Conservation (phyloP, 148 eudicot species). For the Rhododendron simsii region DNA sequence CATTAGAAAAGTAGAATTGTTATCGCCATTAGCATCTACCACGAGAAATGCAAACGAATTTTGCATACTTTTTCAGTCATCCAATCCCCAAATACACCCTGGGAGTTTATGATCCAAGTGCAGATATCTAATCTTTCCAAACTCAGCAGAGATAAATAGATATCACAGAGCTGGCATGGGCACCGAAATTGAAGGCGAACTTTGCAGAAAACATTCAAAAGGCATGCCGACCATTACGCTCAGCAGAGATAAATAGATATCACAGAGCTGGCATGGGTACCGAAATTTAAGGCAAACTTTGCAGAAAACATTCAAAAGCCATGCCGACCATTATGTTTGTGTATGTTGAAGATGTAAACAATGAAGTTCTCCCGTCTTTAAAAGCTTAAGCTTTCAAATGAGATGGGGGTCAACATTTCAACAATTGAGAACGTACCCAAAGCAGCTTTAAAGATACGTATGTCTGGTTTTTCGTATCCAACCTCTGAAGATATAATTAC, state of each 20-base stretch:
- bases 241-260: background rate
- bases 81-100: background rate
- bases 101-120: background rate
- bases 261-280: background rate
- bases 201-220: background rate
- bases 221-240: background rate
- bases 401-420: background rate
- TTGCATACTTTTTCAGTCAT: background rate
- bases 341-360: background rate
- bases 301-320: background rate
- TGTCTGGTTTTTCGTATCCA: constrained; percentile 90
- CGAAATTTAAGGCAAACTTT: background rate
- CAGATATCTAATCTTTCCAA: background rate
- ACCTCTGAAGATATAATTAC: constrained; percentile 88
- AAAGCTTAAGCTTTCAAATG: background rate
- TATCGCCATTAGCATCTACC: background rate
- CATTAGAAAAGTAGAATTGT: background rate
- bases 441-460: constrained; percentile 69
- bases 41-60: background rate
- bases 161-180: background rate
- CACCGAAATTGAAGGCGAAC: background rate
- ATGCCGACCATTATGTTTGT: background rate
- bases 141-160: background rate
- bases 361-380: background rate
- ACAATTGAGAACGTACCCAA: constrained; percentile 48